Evolutionary conservation across 2,329 filamentous ascomycete species (phyloP).

Genomic region (Furcasterigmium sp.): DNA sequence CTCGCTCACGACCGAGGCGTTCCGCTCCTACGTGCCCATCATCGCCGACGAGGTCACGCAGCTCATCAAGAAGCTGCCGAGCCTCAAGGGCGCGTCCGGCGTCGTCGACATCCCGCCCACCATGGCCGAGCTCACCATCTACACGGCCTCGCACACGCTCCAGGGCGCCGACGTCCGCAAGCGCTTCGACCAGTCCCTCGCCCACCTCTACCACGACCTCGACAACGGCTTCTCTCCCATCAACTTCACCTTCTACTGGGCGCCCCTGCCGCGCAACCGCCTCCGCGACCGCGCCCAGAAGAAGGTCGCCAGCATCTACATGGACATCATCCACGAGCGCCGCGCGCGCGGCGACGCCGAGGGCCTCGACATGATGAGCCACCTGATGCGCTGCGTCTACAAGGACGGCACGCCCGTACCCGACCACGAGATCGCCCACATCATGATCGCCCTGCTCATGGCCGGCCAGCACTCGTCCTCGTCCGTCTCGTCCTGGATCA

Average conservation of each 20-base stretch:
- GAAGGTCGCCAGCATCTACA: constrained; percentile 77
- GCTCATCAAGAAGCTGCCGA: constrained; percentile 63
- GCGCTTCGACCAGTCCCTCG: constrained; percentile 75
- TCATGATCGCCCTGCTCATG: constrained; percentile 94
- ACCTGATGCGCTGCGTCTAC: constrained; percentile 80
- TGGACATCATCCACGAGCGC: constrained; percentile 73
- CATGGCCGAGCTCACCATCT: constrained; percentile 85
- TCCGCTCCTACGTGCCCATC: constrained; percentile 70
- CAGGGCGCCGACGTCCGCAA: constrained; percentile 80
- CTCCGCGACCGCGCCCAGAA: constrained; percentile 73
- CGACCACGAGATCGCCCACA: constrained; percentile 80
- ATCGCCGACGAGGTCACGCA: constrained; percentile 70
- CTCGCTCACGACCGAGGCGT: constrained; percentile 69
- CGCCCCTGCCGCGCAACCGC: constrained; percentile 82
- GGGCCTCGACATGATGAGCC: constrained; percentile 79
- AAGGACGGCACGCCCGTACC: constrained; percentile 77
- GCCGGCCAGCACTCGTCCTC: constrained; percentile 87
- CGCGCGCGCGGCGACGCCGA: constrained; percentile 47
- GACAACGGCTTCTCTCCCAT: constrained; percentile 86
- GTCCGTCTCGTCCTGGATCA: constrained; percentile 79
- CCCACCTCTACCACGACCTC: constrained; percentile 79
- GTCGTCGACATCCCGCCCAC: constrained; percentile 66
- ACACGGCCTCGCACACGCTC: constrained; percentile 79
- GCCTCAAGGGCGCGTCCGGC: constrained; percentile 64
- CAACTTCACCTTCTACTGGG: constrained; percentile 89